Conservation (phyloP, 225 moss, liverwort and hornwort genomes). For the Lunularia cruciata region DNA sequence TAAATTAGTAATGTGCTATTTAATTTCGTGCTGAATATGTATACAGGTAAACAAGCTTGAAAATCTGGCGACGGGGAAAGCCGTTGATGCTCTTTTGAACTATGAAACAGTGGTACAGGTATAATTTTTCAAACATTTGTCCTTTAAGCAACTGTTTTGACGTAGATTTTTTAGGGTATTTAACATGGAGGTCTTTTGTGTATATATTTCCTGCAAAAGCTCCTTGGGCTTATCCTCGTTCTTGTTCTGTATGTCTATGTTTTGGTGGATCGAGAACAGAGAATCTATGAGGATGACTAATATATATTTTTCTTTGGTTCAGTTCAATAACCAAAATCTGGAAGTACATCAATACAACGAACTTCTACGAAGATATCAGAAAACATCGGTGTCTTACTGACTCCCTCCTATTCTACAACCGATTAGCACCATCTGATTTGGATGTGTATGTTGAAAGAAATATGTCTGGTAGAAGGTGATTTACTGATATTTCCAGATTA, state of each 20-base stretch:
- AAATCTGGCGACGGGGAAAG: slow-evolving; percentile 90
- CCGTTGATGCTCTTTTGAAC: slow-evolving; percentile 94
- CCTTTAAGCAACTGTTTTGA: background rate
- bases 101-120: slow-evolving; percentile 99
- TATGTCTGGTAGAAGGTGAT: no score
- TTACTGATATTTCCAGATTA: no score
- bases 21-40: background rate
- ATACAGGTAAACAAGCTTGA: slow-evolving; percentile 92
- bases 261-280: no score
- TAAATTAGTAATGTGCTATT: no score
- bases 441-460: no score
- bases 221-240: no score
- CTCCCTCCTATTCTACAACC: background rate
- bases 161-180: no score
- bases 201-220: no score
- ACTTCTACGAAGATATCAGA: slow-evolving; percentile 77
- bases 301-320: slow-evolving; percentile 18
- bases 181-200: no score
- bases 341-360: slow-evolving; percentile 88
- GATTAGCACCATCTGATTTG: slow-evolving; percentile 2
- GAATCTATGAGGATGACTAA: no score
- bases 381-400: slow-evolving; percentile 60
- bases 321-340: slow-evolving; percentile 94
- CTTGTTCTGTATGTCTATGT: no score
- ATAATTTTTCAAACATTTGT: background rate